phyloP scores from a whole-genome alignment of 306 rosid species.

The Lotus japonicus region DNA sequence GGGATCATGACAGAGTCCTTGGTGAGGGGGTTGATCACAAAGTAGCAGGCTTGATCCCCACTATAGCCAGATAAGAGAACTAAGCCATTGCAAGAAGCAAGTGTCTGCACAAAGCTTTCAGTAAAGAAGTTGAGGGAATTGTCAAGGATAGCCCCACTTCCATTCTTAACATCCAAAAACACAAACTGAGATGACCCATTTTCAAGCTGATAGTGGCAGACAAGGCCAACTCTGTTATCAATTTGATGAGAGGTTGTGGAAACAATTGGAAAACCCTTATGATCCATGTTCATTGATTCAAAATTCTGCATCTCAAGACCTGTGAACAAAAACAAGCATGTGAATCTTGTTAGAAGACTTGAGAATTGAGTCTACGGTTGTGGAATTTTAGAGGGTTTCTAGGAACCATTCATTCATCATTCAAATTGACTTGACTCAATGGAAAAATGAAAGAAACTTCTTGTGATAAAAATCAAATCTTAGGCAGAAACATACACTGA shows the following conservation, averaged over 20 bases:
- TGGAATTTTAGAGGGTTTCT: not conserved
- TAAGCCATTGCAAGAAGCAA: conserved; percentile 31
- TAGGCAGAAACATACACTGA: not conserved
- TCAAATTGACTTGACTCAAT: not conserved
- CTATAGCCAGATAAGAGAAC: conserved; percentile 25
- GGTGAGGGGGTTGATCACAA: conserved; percentile 24
- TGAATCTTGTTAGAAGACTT: not conserved
- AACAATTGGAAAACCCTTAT: not conserved
- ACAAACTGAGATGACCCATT: conserved; percentile 35
- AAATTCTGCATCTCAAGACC: not conserved
- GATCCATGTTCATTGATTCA: conserved; percentile 21
- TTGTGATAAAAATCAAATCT: not conserved
- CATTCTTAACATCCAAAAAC: conserved; percentile 11
- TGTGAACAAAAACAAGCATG: not conserved
- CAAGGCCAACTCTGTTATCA: conserved; percentile 5
- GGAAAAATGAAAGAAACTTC: conserved; percentile 17
- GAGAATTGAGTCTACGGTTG: not conserved
- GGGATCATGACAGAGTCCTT: conserved; percentile 5
- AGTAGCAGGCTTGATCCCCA: conserved; percentile 19
- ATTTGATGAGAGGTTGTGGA: not conserved
- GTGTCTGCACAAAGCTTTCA: conserved; percentile 30
- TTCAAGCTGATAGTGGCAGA: conserved; percentile 34
- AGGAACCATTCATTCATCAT: not conserved
- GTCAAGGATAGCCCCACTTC: not conserved
- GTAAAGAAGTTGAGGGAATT: conserved; percentile 20